A percentile compares a stretch with the other conserved stretches of the same genome.
Conservation (phyloP, 805 yeast genomes). For the Metschnikowia vanudenii region DNA sequence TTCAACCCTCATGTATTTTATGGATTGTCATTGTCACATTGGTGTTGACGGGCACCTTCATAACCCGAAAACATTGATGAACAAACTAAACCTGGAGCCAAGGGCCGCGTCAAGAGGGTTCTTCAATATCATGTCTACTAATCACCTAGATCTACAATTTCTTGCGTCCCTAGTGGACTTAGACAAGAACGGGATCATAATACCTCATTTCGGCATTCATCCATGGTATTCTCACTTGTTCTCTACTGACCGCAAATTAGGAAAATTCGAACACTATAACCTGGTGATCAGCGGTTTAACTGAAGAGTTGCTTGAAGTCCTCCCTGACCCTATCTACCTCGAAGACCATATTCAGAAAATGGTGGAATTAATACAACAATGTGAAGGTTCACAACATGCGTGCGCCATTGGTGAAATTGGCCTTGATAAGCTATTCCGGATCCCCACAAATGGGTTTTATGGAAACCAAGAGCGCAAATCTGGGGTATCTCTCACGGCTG, state of each 20-base stretch:
- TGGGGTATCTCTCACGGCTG: conserved; percentile 36
- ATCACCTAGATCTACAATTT: conserved; percentile 32
- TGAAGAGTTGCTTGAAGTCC: conserved; percentile 37
- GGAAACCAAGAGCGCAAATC: conserved; percentile 32
- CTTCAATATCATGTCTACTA: conserved; percentile 41
- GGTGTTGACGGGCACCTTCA: conserved; percentile 15
- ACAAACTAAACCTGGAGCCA: conserved; percentile 5
- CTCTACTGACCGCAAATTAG: conserved; percentile 24
- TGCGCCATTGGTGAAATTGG: conserved; percentile 87
- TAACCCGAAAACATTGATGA: conserved; percentile 8
- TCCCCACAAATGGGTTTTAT: conserved; percentile 60
- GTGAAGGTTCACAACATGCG: conserved; percentile 6
- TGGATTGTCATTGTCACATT: conserved; percentile 38
- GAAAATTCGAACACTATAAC: conserved; percentile 56
- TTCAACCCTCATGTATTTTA: conserved; percentile 6
- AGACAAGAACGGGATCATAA: conserved; percentile 19
- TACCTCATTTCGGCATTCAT: conserved; percentile 71
- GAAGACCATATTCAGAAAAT: conserved; percentile 33
- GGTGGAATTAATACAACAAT: conserved; percentile 20
- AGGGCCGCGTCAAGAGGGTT: conserved; percentile 5
- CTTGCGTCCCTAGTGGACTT: conserved; percentile 22
- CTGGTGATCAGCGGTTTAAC: conserved; percentile 46
- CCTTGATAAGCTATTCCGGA: conserved; percentile 68
- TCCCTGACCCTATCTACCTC: conserved; percentile 64
- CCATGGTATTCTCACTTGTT: conserved; percentile 88